phyloP scores from a whole-genome alignment of 805 yeast genomes.

The Metschnikowia lachancei region DNA sequence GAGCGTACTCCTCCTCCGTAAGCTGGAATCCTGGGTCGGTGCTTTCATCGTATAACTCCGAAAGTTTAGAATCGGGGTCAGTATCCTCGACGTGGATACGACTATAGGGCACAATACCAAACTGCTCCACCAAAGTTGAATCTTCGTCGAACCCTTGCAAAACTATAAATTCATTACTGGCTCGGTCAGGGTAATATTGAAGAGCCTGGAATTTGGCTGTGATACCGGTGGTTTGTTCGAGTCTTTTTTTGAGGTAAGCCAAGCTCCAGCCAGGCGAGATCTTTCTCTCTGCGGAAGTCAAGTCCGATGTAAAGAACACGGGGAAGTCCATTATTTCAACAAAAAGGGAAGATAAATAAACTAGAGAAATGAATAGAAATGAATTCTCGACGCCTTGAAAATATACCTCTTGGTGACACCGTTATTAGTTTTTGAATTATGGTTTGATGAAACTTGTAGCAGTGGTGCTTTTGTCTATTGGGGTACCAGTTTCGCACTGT shows the following conservation, averaged over 20 bases:
- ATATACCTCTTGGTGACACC: too few species aligned
- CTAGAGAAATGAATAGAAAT: too few species aligned
- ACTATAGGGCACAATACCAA: conserved; percentile 38
- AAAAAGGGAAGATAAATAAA: too few species aligned
- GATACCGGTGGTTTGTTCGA: conserved; percentile 75
- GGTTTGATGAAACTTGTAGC: too few species aligned
- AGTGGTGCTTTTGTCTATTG: too few species aligned
- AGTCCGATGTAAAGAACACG: conserved; percentile 58
- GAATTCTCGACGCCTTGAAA: too few species aligned
- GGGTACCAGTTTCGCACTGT: too few species aligned
- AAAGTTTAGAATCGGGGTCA: conserved; percentile 51
- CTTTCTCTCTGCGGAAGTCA: conserved; percentile 68
- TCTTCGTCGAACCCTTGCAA: conserved; percentile 23
- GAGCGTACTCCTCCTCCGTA: conserved; percentile 60
- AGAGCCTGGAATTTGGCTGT: conserved; percentile 55
- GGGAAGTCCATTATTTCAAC: conserved; percentile 38
- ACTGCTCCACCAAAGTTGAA: conserved; percentile 22
- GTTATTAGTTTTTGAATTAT: too few species aligned
- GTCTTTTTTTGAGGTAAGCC: conserved; percentile 46
- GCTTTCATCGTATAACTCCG: conserved; percentile 33
- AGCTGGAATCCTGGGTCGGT: conserved; percentile 40
- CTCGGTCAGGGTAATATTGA: conserved; percentile 41
- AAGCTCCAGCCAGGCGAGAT: conserved; percentile 63
- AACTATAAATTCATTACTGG: conserved; percentile 35
- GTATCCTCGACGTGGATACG: conserved; percentile 59